phyloP scores from a whole-genome alignment of 2,329 filamentous ascomycete genomes.

The Diplodia intermedia region DNA sequence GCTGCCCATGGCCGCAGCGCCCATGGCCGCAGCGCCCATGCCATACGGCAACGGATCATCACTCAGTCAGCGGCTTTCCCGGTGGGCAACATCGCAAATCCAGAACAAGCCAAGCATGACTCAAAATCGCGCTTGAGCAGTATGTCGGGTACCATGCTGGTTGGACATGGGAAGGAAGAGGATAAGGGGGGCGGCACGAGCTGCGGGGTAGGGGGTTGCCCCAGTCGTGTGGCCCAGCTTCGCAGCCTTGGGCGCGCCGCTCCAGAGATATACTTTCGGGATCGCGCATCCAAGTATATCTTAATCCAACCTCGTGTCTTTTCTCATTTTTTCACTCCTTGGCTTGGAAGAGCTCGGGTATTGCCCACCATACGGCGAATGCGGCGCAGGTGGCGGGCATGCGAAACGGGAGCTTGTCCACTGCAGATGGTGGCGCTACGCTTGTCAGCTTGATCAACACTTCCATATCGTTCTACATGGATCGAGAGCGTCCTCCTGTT shows the following conservation, averaged over 20 bases:
- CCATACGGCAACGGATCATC: too few relatives aligned
- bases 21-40: too few relatives aligned
- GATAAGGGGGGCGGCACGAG: neutral
- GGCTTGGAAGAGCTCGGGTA: neutral
- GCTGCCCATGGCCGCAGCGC: too few relatives aligned
- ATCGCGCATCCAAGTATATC: neutral
- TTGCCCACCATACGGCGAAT: too few relatives aligned
- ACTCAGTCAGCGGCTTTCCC: too few relatives aligned
- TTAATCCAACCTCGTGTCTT: neutral
- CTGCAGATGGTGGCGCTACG: neutral
- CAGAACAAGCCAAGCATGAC: too few relatives aligned
- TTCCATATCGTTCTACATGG: neutral
- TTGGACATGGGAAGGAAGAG: too few relatives aligned
- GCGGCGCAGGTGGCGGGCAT: too few relatives aligned
- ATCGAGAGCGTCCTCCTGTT: neutral
- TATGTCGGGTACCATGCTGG: neutral
- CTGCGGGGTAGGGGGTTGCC: neutral
- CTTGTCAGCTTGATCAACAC: neutral
- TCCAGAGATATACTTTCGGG: neutral
- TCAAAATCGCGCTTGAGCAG: neutral
- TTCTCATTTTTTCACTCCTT: neutral
- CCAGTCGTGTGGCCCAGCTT: too few relatives aligned
- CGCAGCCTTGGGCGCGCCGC: too few relatives aligned
- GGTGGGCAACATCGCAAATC: too few relatives aligned
- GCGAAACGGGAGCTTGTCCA: neutral